A percentile compares a stretch with the other conserved stretches of the same genome.
Conservation (phyloP, 2,329 filamentous ascomycete species). For the Penicillium sp. region DNA sequence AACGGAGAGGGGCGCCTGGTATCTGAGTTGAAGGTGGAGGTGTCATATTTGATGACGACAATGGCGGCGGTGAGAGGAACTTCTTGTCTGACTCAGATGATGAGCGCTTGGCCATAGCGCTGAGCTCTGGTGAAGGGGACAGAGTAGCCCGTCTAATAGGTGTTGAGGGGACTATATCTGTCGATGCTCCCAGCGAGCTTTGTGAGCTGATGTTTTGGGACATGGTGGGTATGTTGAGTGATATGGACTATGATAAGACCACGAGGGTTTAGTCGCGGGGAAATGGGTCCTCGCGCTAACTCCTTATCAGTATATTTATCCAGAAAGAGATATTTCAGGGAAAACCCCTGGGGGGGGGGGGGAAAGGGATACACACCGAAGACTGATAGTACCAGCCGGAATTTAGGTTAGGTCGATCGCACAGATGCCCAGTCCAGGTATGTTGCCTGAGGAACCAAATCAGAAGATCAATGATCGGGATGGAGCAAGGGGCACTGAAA, state of each 20-base stretch:
- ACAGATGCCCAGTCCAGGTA: constrained; percentile 8
- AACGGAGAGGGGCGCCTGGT: constrained; percentile 45
- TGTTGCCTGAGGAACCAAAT: constrained; percentile 6
- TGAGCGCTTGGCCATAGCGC: constrained; percentile 31
- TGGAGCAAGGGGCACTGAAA: neutral
- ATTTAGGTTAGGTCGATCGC: neutral
- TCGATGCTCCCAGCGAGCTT: constrained; percentile 38
- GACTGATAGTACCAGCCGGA: neutral
- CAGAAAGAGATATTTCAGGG: constrained; percentile 9
- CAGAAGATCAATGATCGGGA: neutral
- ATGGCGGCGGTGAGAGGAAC: constrained; percentile 44
- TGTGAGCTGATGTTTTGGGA: constrained; percentile 35
- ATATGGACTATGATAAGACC: constrained; percentile 6
- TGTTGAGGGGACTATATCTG: constrained; percentile 41
- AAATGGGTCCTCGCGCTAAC: constrained; percentile 24
- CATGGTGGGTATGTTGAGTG: constrained; percentile 27
- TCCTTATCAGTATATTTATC: constrained; percentile 9
- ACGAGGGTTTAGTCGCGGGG: constrained; percentile 19
- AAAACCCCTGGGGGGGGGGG: neutral
- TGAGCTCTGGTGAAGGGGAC: constrained; percentile 39
- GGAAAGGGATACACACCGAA: constrained; percentile 29
- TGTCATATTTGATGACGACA: constrained; percentile 56
- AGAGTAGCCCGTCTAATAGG: constrained; percentile 33
- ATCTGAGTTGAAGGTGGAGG: constrained; percentile 64
- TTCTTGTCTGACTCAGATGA: constrained; percentile 36